Conservation (phyloP, 2,329 filamentous ascomycete genomes). For the Ustilaginoidea virens region DNA sequence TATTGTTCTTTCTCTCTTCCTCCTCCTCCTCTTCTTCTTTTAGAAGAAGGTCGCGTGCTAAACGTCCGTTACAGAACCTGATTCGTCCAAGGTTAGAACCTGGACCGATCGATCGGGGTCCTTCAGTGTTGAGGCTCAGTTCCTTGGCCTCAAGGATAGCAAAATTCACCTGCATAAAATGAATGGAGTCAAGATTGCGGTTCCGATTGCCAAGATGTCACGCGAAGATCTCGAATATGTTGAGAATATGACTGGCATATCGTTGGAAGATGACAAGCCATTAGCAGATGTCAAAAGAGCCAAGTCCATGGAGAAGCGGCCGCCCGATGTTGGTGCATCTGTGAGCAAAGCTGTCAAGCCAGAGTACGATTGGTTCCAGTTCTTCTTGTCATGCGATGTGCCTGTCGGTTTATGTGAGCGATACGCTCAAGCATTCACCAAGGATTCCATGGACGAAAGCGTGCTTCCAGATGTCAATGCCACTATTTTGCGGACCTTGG, state of each 20-base stretch:
- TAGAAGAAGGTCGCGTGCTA: no score
- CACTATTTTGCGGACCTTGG: conserved; percentile 67
- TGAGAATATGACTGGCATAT: conserved; percentile 72
- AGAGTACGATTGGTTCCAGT: conserved; percentile 97
- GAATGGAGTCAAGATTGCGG: conserved; percentile 96
- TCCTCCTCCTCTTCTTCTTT: no score
- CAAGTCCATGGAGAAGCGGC: conserved; percentile 16
- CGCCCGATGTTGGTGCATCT: conserved; percentile 33
- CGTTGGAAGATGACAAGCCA: conserved; percentile 87
- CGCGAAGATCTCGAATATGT: conserved; percentile 90
- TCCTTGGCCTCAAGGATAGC: conserved; percentile 82
- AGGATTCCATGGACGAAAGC: conserved; percentile 92
- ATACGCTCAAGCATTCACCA: conserved; percentile 76
- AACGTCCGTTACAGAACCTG: conserved; percentile 49
- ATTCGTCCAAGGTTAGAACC: conserved; percentile 65
- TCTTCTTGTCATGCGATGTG: conserved; percentile 87
- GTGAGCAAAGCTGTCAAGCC: conserved; percentile 46
- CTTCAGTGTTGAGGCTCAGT: conserved; percentile 95
- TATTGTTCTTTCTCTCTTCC: no score
- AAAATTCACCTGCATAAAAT: conserved; percentile 97
- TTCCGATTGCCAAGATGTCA: conserved; percentile 91
- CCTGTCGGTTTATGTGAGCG: conserved; percentile 86
- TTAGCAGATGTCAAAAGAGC: conserved; percentile 65
- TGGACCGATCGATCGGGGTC: conserved; percentile 94
- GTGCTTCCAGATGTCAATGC: conserved; percentile 81